Evolutionary conservation across 1,139 yeast genomes (phyloP).

Genomic region (Magnusiomyces starmeri): DNA sequence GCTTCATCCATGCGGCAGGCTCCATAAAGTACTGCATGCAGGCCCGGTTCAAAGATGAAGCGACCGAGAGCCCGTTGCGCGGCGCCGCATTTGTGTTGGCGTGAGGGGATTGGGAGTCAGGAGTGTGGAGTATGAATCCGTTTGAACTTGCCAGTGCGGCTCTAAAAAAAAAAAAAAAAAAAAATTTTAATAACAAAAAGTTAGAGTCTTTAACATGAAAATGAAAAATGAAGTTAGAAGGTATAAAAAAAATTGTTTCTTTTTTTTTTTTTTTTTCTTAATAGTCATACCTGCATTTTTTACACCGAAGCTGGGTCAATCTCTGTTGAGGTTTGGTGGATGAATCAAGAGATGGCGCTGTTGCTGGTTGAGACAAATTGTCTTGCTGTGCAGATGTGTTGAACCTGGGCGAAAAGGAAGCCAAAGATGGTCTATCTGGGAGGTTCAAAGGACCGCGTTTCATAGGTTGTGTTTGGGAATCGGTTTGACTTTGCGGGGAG

Average conservation of each 20-base stretch:
- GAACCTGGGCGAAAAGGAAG: background rate
- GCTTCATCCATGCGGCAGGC: constrained; percentile 87
- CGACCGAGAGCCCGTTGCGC: constrained; percentile 31
- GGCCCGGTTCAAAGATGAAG: constrained; percentile 50
- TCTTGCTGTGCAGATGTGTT: background rate
- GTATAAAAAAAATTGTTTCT: background rate
- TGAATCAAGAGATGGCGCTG: no score
- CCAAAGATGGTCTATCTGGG: background rate
- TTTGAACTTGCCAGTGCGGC: constrained; percentile 42
- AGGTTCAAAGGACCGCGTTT: background rate
- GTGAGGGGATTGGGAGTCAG: constrained; percentile 10
- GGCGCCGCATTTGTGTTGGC: constrained; percentile 17
- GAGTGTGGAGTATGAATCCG: constrained; percentile 24
- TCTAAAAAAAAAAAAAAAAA: constrained; percentile 16
- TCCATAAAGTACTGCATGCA: constrained; percentile 88
- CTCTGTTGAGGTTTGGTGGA: no score
- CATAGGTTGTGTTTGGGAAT: background rate
- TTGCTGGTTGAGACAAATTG: no score
- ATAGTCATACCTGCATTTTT: constrained; percentile 49
- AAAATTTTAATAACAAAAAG: background rate
- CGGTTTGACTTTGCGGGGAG: no score
- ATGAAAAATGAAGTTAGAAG: constrained; percentile 4
- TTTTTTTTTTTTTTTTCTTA: no score
- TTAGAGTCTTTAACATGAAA: background rate
- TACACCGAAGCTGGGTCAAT: constrained; percentile 49